phyloP scores from a whole-genome alignment of 1,284 basidiomycete genomes.

The Porogramme epimiltina region DNA sequence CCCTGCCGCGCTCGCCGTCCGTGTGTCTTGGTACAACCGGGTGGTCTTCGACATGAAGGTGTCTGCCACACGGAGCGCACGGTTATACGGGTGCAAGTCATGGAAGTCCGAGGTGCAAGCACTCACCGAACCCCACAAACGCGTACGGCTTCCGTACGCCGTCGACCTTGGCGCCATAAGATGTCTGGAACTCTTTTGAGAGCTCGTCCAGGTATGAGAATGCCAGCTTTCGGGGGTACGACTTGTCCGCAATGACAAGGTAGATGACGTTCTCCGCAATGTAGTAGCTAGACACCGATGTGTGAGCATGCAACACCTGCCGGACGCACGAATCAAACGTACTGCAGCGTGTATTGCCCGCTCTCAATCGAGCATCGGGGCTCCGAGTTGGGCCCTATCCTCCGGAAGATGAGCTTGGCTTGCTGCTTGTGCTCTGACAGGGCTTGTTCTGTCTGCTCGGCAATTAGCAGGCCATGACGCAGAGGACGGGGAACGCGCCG shows the following conservation, averaged over 20 bases:
- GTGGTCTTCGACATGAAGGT: conserved; percentile 99
- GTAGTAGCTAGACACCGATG: conserved; percentile 74
- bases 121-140: conserved; percentile 92
- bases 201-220: conserved; percentile 98
- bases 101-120: not conserved
- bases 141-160: conserved; percentile 88
- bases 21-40: conserved; percentile 91
- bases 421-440: conserved; percentile 99
- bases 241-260: conserved; percentile 94
- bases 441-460: conserved; percentile 81
- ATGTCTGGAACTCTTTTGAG: conserved; percentile 90
- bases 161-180: conserved; percentile 92
- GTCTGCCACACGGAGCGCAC: conserved; percentile 45
- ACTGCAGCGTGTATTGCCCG: conserved; percentile 94
- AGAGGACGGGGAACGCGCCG: conserved; percentile 24
- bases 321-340: conserved; percentile 31
- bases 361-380: conserved; percentile 97
- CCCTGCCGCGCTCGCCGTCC: conserved; percentile 77
- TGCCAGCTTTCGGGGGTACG: conserved; percentile 96
- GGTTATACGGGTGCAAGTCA: too few species aligned
- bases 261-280: conserved; percentile 94
- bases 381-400: conserved; percentile 92
- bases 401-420: conserved; percentile 93
- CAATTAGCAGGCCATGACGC: conserved; percentile 1
- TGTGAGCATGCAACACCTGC: not conserved